Evolutionary conservation across 345 rosid species (phyloP), one percentile per base, ranked within the genome.

Genomic region (Hibiscus mutabilis): DNA sequence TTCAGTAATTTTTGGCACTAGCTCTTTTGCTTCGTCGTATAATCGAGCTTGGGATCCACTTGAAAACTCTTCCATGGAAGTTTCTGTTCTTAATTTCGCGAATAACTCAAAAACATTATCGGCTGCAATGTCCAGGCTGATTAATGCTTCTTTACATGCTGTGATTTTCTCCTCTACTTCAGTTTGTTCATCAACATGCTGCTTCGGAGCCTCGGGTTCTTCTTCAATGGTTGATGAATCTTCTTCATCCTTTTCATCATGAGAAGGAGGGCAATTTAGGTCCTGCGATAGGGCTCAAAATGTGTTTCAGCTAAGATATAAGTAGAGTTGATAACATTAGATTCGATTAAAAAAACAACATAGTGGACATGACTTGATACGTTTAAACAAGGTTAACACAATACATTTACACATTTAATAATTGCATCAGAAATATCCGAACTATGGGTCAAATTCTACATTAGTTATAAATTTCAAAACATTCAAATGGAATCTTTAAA

Each of bases 111-210:
- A 67, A 25, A 76, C 84, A 57, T 66, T 71, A 15, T 81, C 71
- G 9, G 88, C 82, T 55, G 92, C 89, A 7, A 65, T 33, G 6
- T 88, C 78, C 72, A 89, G 71, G 37, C 68, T 64, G 15, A 75
- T 76, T 44, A 88, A 75, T 71, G 93, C 89, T 73, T 83, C 79
- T 74, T 74, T 83, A 77, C 96, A 92, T 69, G 76, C 73, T 7
- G 40, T 66, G 27, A 86, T 73, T 79, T 76, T 81, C 69, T 74
- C 83, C 75, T 77, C 74, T 24, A 24, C 58, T 47, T 67, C 66
- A 21, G 27, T 78, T 56, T 66, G 75, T 70, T 57, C 73, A n/a
- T 58, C 10, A 69, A 31, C 55, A 25, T 47, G 0, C 40, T 70
- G 73, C 69, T 74, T 71, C 4, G 42, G 53, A 12, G 29, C 29